phyloP scores from a whole-genome alignment of 2,329 filamentous ascomycete species.

The Pezicula neosporulosa region DNA sequence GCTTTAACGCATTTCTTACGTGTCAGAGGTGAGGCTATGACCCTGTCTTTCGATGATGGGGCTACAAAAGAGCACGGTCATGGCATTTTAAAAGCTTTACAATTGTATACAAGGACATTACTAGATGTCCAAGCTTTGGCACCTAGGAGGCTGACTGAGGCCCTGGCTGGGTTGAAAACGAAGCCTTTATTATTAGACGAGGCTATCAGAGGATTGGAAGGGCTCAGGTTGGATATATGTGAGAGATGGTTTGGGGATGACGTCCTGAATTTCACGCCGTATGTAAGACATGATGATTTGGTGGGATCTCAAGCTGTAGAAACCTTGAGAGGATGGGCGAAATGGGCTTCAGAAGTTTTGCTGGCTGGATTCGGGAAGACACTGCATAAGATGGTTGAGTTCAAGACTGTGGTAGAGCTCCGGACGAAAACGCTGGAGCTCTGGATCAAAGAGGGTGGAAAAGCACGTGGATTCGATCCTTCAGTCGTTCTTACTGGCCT shows the following conservation, averaged over 20 bases:
- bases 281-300: conserved; percentile 77
- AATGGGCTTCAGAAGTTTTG: conserved; percentile 54
- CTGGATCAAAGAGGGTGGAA: conserved; percentile 69
- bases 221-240: conserved; percentile 73
- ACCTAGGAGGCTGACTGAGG: conserved; percentile 67
- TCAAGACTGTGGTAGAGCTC: conserved; percentile 66
- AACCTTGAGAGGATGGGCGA: conserved; percentile 62
- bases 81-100: conserved; percentile 60
- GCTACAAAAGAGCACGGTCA: conserved; percentile 37
- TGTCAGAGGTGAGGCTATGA: conserved; percentile 67
- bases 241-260: conserved; percentile 79
- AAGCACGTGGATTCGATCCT: conserved; percentile 63
- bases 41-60: conserved; percentile 52
- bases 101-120: conserved; percentile 73
- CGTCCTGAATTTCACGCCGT: conserved; percentile 81
- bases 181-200: conserved; percentile 69
- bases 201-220: conserved; percentile 61
- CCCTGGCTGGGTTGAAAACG: conserved; percentile 65
- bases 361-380: conserved; percentile 58
- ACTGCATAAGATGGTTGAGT: conserved; percentile 58
- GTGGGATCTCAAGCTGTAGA: conserved; percentile 56
- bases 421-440: conserved; percentile 68
- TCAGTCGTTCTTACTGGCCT: conserved; percentile 66
- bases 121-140: conserved; percentile 74
- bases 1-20: conserved; percentile 75